Conservation (phyloP, 345 rosid species). For the Citrus mangshanensis region DNA sequence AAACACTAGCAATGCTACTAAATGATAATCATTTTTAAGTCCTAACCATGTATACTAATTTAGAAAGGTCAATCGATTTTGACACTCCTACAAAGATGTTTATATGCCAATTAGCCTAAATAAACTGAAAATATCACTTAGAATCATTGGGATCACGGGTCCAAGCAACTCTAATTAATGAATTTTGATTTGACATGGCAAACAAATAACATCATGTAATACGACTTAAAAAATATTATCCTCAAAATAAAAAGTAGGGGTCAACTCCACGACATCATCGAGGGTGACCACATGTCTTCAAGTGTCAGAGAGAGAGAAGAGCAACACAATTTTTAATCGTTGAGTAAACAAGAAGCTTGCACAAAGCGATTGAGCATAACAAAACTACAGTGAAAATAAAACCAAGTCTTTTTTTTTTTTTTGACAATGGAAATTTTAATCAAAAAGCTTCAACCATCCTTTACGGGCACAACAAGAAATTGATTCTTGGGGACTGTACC, state of each 20-base stretch:
- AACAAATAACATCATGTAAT: background rate
- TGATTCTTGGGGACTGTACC: slow-evolving; percentile 8
- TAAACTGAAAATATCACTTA: background rate
- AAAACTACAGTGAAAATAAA: slow-evolving; percentile 8
- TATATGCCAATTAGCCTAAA: background rate
- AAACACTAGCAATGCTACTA: background rate
- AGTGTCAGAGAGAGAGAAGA: background rate
- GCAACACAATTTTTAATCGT: background rate
- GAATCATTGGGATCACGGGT: background rate
- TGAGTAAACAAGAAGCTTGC: background rate
- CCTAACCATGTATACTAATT: background rate
- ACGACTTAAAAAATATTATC: background rate
- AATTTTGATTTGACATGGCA: background rate
- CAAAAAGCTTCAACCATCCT: slow-evolving; percentile 13
- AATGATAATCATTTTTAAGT: background rate
- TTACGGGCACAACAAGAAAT: background rate
- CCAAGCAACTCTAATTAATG: background rate
- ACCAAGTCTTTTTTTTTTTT: background rate
- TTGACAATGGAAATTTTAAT: background rate
- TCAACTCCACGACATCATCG: background rate
- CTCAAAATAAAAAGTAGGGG: background rate
- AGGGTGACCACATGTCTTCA: background rate
- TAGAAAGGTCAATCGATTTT: background rate
- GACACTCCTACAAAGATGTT: background rate
- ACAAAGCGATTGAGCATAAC: slow-evolving; percentile 1